phyloP scores from a whole-genome alignment of 2,329 filamentous ascomycete species.

The Hypomyces rosellus region DNA sequence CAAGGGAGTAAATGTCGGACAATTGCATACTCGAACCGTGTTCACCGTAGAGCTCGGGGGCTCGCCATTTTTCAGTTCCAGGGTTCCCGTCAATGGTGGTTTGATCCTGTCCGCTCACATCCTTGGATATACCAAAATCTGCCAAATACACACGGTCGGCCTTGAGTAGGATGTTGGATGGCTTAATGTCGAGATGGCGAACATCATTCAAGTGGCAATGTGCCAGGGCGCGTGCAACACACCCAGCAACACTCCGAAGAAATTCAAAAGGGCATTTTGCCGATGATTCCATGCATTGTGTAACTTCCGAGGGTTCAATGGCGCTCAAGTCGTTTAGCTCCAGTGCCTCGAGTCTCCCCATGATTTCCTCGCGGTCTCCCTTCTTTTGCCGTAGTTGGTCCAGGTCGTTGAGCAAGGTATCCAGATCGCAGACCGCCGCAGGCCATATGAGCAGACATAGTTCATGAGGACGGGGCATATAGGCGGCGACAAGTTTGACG shows the following conservation, averaged over 20 bases:
- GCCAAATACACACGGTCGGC: constrained; percentile 40
- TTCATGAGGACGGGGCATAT: constrained; percentile 33
- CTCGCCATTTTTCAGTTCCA: constrained; percentile 39
- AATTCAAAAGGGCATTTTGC: constrained; percentile 34
- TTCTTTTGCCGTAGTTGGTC: constrained; percentile 32
- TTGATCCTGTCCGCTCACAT: constrained; percentile 39
- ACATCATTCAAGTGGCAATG: constrained; percentile 37
- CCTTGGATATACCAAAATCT: constrained; percentile 44
- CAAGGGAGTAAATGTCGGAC: constrained; percentile 43
- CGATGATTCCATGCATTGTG: constrained; percentile 16
- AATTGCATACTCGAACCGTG: constrained; percentile 38
- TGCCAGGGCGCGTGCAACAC: constrained; percentile 36
- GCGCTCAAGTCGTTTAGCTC: constrained; percentile 32
- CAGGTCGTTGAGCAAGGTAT: constrained; percentile 36
- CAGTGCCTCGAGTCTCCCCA: constrained; percentile 31
- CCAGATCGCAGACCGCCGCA: constrained; percentile 40
- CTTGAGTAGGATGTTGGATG: constrained; percentile 41
- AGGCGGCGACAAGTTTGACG: constrained; percentile 41
- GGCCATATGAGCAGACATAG: constrained; percentile 43
- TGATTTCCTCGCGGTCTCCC: constrained; percentile 35
- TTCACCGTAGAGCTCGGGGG: constrained; percentile 36
- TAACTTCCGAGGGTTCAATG: constrained; percentile 23
- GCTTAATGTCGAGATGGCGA: constrained; percentile 43
- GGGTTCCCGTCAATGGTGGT: constrained; percentile 37
- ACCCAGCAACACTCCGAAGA: constrained; percentile 37